Evolutionary conservation across 148 eudicot species (phyloP), one percentile per base, ranked within the genome.

Genomic region (Chenopodium quinoa): DNA sequence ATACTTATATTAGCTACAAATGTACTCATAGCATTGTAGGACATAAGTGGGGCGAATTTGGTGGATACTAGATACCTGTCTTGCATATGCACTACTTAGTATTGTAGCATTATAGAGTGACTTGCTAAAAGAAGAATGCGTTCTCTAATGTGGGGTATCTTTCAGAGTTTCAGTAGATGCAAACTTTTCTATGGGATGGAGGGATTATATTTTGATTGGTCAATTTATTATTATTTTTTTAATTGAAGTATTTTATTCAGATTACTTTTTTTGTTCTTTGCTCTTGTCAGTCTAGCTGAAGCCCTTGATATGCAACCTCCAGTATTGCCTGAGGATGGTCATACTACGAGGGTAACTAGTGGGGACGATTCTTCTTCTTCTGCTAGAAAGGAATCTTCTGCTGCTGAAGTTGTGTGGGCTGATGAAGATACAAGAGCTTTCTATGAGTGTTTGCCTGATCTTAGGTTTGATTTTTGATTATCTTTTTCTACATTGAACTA

Each of bases 231-330:
- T 27, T 48, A 37, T 46, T 31, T 32, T 56, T 56, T 14, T 2
- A 2, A 29, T 66, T 25, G 5, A 58, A 50, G 25, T 79, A 7
- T 22, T 60, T 11, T n/a, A 37, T 76, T 74, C 40, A 77, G 37
- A 66, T 85, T 78, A 14, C 17, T 40, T 34, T 13, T 11, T 73
- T 40, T 64, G 34, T 81, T 44, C 31, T 37, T 68, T 70, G 34
- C 50, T 71, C 46, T 81, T 74, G 65, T 83, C 14, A 95, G 99
- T 75, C 91, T 95, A 81, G 99, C 99, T 70, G 99, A 95, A 91
- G 99, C 97, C 78, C 94, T 95, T 85, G 99, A 95, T 83, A 89
- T 90, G 91, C 94, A 92, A 82, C 95, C 95, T 85, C 99, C 97
- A 20, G 89, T 84, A 83, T 89, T 95, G 97, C 97, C 97, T n/a